These are phyloP conservation scores for Salix purpurea DNA, from an alignment of 345 rosid genomes.

Conservation along the genomic window DNA sequence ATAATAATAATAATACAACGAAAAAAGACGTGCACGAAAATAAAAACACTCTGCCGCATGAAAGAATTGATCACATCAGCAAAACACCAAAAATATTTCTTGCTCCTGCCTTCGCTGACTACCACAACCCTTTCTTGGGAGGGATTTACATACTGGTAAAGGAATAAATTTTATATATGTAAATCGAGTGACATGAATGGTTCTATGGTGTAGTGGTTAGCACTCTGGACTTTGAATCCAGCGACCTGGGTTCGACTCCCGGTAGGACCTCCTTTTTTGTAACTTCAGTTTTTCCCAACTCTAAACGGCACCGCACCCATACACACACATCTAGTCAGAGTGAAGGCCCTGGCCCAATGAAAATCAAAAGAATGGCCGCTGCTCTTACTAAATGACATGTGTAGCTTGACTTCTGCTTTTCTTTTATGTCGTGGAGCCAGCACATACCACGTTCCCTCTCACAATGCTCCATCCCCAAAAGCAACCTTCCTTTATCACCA, in stretches of 20 bases:
- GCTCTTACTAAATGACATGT: not conserved
- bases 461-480: not conserved
- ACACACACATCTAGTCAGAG: not conserved
- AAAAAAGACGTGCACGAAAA: too few relatives aligned
- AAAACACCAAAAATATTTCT: too few relatives aligned
- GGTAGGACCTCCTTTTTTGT: constrained; percentile 54
- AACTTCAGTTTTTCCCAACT: too few relatives aligned
- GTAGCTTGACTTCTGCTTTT: not conserved
- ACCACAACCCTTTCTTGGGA: too few relatives aligned
- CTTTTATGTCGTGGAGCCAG: not conserved
- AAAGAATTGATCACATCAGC: too few relatives aligned
- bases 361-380: not conserved
- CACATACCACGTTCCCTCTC: not conserved
- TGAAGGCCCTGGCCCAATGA: not conserved
- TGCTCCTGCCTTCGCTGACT: too few relatives aligned
- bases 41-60: too few relatives aligned
- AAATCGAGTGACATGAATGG: constrained; percentile 11
- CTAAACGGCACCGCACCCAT: not conserved
- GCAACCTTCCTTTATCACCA: not conserved
- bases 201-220: constrained; percentile 99
- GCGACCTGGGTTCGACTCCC: constrained; percentile 99
- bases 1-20: too few relatives aligned
- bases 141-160: too few relatives aligned
- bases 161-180: accelerated
- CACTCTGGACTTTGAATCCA: constrained; percentile 99